Evolutionary conservation across 345 rosid genomes (phyloP).

Genomic region (Salix suchowensis): DNA sequence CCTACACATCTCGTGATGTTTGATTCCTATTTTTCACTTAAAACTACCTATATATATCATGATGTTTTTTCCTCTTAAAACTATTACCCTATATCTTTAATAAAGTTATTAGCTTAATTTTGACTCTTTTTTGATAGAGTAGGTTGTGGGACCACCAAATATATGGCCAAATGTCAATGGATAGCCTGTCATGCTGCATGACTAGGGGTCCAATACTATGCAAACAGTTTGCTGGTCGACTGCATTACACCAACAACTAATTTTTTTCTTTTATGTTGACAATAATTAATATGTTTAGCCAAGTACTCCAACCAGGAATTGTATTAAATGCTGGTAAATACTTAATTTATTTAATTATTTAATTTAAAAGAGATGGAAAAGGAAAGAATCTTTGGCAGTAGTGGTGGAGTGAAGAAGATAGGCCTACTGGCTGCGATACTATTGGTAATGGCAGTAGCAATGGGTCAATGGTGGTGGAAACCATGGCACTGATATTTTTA

Average conservation of each 20-base stretch:
- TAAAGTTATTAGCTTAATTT: not conserved
- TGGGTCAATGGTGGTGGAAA: not conserved
- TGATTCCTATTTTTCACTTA: not conserved
- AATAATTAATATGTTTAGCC: not conserved
- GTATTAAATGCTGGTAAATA: not conserved
- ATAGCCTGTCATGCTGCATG: not conserved
- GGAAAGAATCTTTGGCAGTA: not conserved
- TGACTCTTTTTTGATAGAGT: not conserved
- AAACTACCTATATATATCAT: not conserved
- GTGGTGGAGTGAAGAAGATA: not conserved
- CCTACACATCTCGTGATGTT: not conserved
- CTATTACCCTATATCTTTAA: not conserved
- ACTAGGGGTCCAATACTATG: not conserved
- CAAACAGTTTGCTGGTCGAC: not conserved
- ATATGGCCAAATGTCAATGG: not conserved
- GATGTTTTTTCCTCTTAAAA: not conserved
- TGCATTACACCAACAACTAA: not conserved
- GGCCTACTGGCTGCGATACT: not conserved
- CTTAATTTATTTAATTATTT: not conserved
- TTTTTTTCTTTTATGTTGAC: not conserved
- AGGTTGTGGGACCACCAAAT: not conserved
- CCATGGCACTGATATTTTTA: not conserved
- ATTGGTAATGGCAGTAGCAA: not conserved
- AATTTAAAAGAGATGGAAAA: not conserved
- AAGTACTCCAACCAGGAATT: not conserved